These are phyloP conservation scores for Microbotryum silenes-acaulis DNA, from an alignment of 1,284 basidiomycete genomes.

Conservation along the genomic window DNA sequence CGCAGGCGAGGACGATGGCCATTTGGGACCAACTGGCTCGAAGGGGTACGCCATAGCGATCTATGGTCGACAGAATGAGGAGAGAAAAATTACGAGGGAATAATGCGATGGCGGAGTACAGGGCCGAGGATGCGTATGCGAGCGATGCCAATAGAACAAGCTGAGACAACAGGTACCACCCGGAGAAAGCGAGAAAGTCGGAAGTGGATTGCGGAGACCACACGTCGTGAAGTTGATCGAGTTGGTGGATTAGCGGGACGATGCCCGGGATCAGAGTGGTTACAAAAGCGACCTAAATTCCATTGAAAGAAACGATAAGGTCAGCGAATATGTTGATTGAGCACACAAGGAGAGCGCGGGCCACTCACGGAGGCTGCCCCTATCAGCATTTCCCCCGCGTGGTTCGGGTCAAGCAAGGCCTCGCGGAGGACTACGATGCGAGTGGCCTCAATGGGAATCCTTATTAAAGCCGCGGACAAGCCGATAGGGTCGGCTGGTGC, in stretches of 20 bases:
- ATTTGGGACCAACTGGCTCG: constrained; percentile 19
- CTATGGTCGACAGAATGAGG: constrained; percentile 2
- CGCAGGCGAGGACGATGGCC: constrained; percentile 9
- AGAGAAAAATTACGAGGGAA: constrained; percentile 14
- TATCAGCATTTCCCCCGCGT: constrained; percentile 1
- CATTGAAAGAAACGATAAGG: neutral
- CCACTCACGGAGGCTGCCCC: neutral
- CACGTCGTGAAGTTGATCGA: neutral
- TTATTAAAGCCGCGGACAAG: neutral
- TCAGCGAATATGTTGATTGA: neutral
- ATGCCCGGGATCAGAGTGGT: neutral
- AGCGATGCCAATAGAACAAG: constrained; percentile 8
- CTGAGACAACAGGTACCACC: neutral
- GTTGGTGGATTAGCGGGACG: neutral
- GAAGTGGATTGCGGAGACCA: neutral
- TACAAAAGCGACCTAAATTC: constrained; percentile 1
- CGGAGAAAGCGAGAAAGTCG: neutral
- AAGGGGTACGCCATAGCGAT: neutral
- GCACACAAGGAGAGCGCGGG: constrained; percentile 1
- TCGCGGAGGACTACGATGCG: constrained; percentile 5
- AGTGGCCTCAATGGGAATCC: constrained; percentile 6
- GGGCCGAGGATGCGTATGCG: neutral
- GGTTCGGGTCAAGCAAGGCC: neutral
- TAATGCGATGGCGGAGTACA: neutral
- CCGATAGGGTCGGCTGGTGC: neutral